Conservation (phyloP, 352 stramenopile genomes). For the Globisporangium irregulare region DNA sequence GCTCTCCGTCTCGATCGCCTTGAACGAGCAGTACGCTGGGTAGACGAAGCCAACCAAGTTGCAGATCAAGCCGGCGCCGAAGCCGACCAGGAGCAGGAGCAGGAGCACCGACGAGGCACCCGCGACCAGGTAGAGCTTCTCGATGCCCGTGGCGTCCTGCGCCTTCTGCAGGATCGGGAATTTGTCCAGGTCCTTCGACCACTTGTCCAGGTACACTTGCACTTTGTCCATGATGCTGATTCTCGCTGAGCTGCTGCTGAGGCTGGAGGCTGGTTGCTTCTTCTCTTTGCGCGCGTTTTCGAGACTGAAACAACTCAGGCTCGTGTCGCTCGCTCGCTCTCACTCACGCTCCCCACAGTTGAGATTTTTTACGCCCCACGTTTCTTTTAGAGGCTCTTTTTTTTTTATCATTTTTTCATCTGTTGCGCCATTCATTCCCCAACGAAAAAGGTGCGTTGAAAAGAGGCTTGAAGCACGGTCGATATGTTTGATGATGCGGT, state of each 20-base stretch:
- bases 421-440: constrained; percentile 17
- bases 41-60: constrained; percentile 85
- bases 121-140: constrained; percentile 87
- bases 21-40: constrained; percentile 82
- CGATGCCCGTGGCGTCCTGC: constrained; percentile 78
- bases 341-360: constrained; percentile 9
- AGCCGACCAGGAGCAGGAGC: constrained; percentile 80
- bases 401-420: constrained; percentile 8
- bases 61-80: constrained; percentile 83
- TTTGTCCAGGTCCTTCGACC: constrained; percentile 84
- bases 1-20: constrained; percentile 71
- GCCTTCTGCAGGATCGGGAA: constrained; percentile 72
- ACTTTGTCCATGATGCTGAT: constrained; percentile 64
- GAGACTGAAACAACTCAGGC: constrained; percentile 15
- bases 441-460: not conserved
- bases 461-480: not conserved
- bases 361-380: constrained; percentile 18
- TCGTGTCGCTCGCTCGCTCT: not conserved
- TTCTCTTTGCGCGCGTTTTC: constrained; percentile 15
- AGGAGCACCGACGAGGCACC: constrained; percentile 58
- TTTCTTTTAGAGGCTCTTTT: constrained; percentile 3
- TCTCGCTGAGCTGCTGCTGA: not conserved
- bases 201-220: constrained; percentile 84
- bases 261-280: constrained; percentile 6
- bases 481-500: not conserved